Evolutionary conservation across 2,329 filamentous ascomycete genomes (phyloP).

Genomic region (Aureobasidium sp.): DNA sequence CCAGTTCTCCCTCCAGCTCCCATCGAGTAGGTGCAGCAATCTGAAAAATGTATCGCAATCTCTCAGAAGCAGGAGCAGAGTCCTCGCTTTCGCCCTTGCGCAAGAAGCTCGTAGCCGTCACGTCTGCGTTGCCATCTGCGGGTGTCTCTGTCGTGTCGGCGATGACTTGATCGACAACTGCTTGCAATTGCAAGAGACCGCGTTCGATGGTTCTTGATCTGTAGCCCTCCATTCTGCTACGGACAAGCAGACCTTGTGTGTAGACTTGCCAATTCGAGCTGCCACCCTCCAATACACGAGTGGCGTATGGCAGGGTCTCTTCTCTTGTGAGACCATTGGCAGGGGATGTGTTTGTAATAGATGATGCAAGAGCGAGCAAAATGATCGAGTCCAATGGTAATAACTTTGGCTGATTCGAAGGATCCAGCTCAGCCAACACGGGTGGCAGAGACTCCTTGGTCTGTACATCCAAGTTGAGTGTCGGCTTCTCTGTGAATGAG

Average conservation of each 20-base stretch:
- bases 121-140: slow-evolving; percentile 21
- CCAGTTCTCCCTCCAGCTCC: slow-evolving; percentile 90
- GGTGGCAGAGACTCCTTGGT: slow-evolving; percentile 48
- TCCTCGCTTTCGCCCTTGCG: slow-evolving; percentile 67
- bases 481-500: slow-evolving; percentile 55
- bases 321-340: slow-evolving; percentile 81
- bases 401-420: slow-evolving; percentile 73
- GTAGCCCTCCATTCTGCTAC: slow-evolving; percentile 84
- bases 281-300: slow-evolving; percentile 76
- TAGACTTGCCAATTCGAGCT: slow-evolving; percentile 97
- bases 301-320: slow-evolving; percentile 85
- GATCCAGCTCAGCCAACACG: slow-evolving; percentile 56
- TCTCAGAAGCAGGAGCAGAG: slow-evolving; percentile 65
- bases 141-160: slow-evolving; percentile 58
- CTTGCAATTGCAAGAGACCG: slow-evolving; percentile 84
- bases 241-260: slow-evolving; percentile 81
- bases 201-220: slow-evolving; percentile 80
- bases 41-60: slow-evolving; percentile 75
- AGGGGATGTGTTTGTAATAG: slow-evolving; percentile 81
- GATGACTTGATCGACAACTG: slow-evolving; percentile 89
- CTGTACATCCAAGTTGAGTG: slow-evolving; percentile 29
- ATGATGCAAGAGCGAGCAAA: slow-evolving; percentile 68
- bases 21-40: slow-evolving; percentile 78
- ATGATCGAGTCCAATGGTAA: slow-evolving; percentile 82
- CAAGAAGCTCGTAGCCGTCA: slow-evolving; percentile 65